Evolutionary conservation across 441 rosid species (phyloP).

Genomic region (Bruguiera hainesii): DNA sequence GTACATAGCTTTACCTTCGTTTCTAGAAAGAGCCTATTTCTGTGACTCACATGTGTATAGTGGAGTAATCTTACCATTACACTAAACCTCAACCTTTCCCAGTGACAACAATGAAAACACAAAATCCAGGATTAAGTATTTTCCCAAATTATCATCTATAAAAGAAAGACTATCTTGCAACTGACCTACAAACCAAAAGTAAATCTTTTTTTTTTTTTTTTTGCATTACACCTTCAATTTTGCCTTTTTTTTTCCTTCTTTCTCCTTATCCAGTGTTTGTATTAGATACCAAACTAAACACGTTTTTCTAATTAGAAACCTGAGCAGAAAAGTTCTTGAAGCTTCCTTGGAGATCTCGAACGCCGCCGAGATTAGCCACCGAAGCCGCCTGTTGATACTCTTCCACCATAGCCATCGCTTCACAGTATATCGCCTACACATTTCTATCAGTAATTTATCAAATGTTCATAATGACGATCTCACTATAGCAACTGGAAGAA

Average conservation of each 20-base stretch:
- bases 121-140: too few species aligned
- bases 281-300: not conserved
- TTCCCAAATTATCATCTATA: too few species aligned
- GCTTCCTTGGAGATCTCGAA: constrained; percentile 72
- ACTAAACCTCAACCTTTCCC: too few species aligned
- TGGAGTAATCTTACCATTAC: too few species aligned
- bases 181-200: not conserved
- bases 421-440: constrained; percentile 68
- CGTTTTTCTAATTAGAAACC: constrained; percentile 34
- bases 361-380: constrained; percentile 62
- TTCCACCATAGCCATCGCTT: constrained; percentile 87
- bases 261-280: not conserved
- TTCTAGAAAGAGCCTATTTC: too few species aligned
- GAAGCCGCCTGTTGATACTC: constrained; percentile 86
- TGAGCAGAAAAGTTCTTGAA: constrained; percentile 71
- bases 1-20: too few species aligned
- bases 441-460: not conserved
- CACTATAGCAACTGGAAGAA: not conserved
- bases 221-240: not conserved
- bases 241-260: not conserved
- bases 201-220: not conserved
- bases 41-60: too few species aligned
- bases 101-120: too few species aligned
- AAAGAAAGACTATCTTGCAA: too few species aligned
- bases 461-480: not conserved